Conservation (phyloP, 371 early-diverging fungal species). For the Zychaea mexicana region DNA sequence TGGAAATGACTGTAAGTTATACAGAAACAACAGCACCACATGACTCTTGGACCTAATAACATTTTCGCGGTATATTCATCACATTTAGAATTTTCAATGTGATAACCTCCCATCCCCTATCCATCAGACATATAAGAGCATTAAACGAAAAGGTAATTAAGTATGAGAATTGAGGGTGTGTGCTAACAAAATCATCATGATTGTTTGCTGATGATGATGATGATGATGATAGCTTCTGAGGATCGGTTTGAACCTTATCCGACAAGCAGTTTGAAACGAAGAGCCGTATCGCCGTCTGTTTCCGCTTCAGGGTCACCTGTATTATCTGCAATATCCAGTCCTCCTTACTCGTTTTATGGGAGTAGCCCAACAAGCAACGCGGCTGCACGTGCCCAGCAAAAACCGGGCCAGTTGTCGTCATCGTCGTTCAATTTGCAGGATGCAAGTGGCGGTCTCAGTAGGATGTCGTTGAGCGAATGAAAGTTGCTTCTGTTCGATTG, state of each 20-base stretch:
- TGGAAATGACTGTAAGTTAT: constrained; percentile 51
- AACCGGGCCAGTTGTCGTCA: constrained; percentile 20
- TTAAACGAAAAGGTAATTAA: constrained; percentile 46
- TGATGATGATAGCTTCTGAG: constrained; percentile 31
- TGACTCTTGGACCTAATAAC: not conserved
- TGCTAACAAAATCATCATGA: not conserved
- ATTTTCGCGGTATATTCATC: not conserved
- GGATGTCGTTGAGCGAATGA: constrained; percentile 47
- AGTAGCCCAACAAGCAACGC: constrained; percentile 29
- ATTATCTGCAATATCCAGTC: constrained; percentile 35
- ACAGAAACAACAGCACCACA: too few species aligned
- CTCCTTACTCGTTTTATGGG: constrained; percentile 31
- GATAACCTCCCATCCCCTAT: constrained; percentile 38
- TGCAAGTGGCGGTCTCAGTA: constrained; percentile 46
- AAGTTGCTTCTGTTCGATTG: not conserved
- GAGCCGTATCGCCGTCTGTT: constrained; percentile 50
- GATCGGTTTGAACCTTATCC: constrained; percentile 41
- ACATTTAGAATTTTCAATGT: constrained; percentile 36
- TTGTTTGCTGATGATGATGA: not conserved
- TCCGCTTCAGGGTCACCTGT: constrained; percentile 47
- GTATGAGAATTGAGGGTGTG: not conserved
- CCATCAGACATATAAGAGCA: constrained; percentile 29
- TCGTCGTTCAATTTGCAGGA: constrained; percentile 41
- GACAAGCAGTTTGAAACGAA: constrained; percentile 32
- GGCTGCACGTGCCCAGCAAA: constrained; percentile 36